Conservation (phyloP, 2,329 filamentous ascomycete species). For the Orbilia ellipsospora region DNA sequence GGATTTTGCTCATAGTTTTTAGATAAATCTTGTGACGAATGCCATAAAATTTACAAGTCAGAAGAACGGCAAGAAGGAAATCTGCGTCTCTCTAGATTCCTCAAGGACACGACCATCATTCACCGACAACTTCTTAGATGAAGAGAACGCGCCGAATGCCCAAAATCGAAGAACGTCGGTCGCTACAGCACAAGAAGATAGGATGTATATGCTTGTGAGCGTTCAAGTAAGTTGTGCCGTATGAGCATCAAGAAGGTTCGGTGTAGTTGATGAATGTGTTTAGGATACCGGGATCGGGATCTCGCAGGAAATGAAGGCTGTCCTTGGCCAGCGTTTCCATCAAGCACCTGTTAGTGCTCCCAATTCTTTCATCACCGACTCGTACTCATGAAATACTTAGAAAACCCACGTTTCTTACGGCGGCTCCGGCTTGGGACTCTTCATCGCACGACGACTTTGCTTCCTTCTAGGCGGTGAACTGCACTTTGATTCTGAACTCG, state of each 20-base stretch:
- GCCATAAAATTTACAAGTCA: constrained; percentile 68
- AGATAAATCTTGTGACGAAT: constrained; percentile 76
- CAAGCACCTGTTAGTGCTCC: constrained; percentile 55
- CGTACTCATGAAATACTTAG: constrained; percentile 4
- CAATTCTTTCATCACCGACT: not conserved
- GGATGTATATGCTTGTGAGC: constrained; percentile 46
- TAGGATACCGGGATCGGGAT: constrained; percentile 59
- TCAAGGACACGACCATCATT: constrained; percentile 44
- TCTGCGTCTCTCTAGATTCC: constrained; percentile 55
- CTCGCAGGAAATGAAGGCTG: constrained; percentile 56
- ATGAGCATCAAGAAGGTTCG: not conserved
- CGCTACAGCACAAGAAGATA: constrained; percentile 12
- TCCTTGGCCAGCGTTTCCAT: constrained; percentile 57
- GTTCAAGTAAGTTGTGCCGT: constrained; percentile 30
- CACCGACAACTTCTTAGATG: constrained; percentile 46
- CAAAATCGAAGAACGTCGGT: not conserved
- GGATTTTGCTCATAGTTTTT: not conserved
- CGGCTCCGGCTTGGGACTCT: constrained; percentile 76
- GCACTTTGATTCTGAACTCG: constrained; percentile 74
- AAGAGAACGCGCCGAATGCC: not conserved
- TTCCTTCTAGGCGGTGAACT: constrained; percentile 83
- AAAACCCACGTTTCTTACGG: constrained; percentile 77
- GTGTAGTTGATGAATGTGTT: not conserved
- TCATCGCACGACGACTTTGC: constrained; percentile 79
- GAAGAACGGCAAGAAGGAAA: constrained; percentile 54